Conservation (phyloP, 2,329 filamentous ascomycete species). For the Tolypocladium guangdongense region DNA sequence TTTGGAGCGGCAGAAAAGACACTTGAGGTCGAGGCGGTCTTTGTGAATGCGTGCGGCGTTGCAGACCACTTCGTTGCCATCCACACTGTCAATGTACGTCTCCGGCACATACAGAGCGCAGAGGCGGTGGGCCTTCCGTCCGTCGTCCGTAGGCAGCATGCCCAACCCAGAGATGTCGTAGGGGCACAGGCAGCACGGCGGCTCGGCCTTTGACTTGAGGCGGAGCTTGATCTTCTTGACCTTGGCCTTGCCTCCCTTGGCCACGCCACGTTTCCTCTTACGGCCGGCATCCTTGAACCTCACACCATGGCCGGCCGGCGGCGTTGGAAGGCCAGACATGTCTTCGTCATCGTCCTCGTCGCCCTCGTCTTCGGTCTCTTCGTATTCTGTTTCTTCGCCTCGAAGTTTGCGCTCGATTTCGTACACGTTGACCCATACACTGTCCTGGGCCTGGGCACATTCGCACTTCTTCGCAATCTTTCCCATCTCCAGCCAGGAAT, state of each 20-base stretch:
- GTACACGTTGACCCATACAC: conserved; percentile 94
- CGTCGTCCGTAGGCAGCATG: conserved; percentile 79
- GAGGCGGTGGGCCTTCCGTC: conserved; percentile 73
- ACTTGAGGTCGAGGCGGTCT: conserved; percentile 82
- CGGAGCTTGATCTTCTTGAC: conserved; percentile 75
- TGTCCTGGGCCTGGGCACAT: conserved; percentile 89
- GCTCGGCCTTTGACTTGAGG: conserved; percentile 57
- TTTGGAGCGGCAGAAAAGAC: conserved; percentile 87
- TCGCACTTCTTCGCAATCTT: conserved; percentile 95
- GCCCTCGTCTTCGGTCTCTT: conserved; percentile 58
- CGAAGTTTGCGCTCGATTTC: conserved; percentile 91
- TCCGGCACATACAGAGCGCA: conserved; percentile 90
- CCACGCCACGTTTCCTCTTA: conserved; percentile 45
- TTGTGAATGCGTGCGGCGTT: conserved; percentile 77
- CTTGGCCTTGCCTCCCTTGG: conserved; percentile 35
- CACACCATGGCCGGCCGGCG: conserved; percentile 61
- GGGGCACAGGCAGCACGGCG: conserved; percentile 84
- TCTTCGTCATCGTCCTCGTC: conserved; percentile 52
- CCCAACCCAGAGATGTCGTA: conserved; percentile 76
- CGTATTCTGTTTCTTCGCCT: conserved; percentile 78
- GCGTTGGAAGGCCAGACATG: conserved; percentile 63
- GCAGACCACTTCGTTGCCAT: conserved; percentile 62
- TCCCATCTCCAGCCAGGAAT: conserved; percentile 90
- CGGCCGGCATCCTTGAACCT: conserved; percentile 48
- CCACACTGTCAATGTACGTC: conserved; percentile 68